These are phyloP conservation scores for Phytopythium oedochilum DNA, from an alignment of 352 stramenopile species.

Conservation along the genomic window DNA sequence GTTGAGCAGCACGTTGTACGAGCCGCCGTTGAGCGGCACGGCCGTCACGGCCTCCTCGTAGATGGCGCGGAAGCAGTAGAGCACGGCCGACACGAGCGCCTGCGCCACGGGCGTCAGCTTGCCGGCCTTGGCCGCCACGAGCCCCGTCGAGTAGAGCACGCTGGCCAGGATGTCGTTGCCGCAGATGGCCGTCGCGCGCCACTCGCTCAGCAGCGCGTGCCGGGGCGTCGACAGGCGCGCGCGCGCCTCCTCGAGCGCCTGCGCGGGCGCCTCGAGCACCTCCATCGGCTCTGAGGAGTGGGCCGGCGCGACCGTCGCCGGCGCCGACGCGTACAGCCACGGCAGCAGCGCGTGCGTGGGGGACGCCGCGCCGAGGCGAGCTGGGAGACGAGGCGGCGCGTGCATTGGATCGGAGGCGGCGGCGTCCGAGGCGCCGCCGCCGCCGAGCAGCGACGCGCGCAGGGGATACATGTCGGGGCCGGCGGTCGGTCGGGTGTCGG, in stretches of 20 bases:
- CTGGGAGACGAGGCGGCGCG: background rate
- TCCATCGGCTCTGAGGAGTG: background rate
- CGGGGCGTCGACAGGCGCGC: constrained; percentile 5
- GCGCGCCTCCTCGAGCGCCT: constrained; percentile 20
- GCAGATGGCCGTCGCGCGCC: constrained; percentile 87
- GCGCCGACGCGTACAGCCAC: constrained; percentile 2
- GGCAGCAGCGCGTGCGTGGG: constrained; percentile 4
- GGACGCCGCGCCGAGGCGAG: background rate
- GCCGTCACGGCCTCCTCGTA: constrained; percentile 90
- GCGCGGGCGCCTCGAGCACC: constrained; percentile 16
- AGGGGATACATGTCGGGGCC: background rate
- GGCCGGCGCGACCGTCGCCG: background rate
- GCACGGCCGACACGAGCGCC: constrained; percentile 64
- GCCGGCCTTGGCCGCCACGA: constrained; percentile 65
- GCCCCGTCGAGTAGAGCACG: constrained; percentile 77
- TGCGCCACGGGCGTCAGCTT: constrained; percentile 86
- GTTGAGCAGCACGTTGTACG: constrained; percentile 92
- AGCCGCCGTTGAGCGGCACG: constrained; percentile 88
- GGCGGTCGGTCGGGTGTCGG: background rate
- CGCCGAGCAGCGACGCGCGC: constrained; percentile 5
- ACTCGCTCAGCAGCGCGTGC: constrained; percentile 63
- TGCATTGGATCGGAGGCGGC: background rate
- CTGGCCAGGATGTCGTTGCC: constrained; percentile 92
- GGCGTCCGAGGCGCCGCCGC: background rate
- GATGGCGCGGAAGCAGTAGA: constrained; percentile 78